phyloP scores from a whole-genome alignment of 768 basidiomycete genomes.

The Crucibulum laeve region DNA sequence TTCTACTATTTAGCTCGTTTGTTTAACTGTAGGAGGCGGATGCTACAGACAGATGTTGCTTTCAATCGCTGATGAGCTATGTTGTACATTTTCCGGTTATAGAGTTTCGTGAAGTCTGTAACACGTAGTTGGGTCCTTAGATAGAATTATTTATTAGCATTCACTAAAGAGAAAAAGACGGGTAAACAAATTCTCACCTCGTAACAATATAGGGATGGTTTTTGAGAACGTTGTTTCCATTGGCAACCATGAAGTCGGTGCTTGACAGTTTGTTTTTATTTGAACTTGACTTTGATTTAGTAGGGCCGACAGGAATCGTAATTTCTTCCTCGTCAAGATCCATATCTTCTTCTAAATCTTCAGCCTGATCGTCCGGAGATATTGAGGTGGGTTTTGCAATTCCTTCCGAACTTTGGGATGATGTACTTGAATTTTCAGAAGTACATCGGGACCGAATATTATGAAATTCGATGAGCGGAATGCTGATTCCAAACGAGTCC shows the following conservation, averaged over 20 bases:
- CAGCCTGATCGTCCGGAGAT: background rate
- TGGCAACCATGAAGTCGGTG: constrained; percentile 8
- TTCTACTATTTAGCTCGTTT: too few species aligned
- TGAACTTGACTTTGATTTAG: background rate
- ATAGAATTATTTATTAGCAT: background rate
- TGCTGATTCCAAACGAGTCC: constrained; percentile 27
- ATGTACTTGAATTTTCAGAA: background rate
- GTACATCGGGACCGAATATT: constrained; percentile 19
- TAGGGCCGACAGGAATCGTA: too few species aligned
- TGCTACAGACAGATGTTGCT: constrained; percentile 14
- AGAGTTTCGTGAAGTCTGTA: constrained; percentile 23
- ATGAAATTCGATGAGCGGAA: constrained; percentile 30
- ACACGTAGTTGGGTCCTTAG: constrained; percentile 30
- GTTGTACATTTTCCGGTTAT: constrained; percentile 23
- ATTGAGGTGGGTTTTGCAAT: too few species aligned
- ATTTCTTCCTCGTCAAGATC: constrained; percentile 8
- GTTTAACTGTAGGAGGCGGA: too few species aligned
- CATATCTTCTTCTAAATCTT: constrained; percentile 10
- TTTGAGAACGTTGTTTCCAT: constrained; percentile 12
- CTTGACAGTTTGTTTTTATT: background rate
- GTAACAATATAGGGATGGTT: constrained; percentile 32
- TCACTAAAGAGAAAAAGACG: background rate
- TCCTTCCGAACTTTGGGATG: background rate
- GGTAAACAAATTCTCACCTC: constrained; percentile 16
- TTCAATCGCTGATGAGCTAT: constrained; percentile 17